A percentile compares a stretch with the other conserved stretches of the same genome.
Evolutionary conservation across 345 rosid genomes (phyloP).

Genomic region (Aethionema arabicum): DNA sequence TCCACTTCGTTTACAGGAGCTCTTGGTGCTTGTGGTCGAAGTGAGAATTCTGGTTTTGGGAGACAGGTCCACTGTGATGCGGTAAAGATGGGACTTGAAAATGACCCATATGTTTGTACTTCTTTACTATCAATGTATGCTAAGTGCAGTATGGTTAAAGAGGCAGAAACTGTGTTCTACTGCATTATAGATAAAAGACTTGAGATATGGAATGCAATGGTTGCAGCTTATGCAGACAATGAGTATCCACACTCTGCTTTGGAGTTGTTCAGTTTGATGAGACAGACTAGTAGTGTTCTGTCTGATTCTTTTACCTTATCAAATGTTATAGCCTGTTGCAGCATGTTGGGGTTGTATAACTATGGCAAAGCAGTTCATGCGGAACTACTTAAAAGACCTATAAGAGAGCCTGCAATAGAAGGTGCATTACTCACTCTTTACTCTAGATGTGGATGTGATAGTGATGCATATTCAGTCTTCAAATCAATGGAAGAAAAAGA

Average conservation of each 20-base stretch:
- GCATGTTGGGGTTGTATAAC: slow-evolving; percentile 41
- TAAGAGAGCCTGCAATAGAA: slow-evolving; percentile 39
- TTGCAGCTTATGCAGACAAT: slow-evolving; percentile 60
- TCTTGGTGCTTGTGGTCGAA: slow-evolving; percentile 54
- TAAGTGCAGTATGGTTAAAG: slow-evolving; percentile 51
- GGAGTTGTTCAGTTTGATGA: slow-evolving; percentile 50
- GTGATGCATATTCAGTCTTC: slow-evolving; percentile 53
- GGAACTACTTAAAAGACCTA: slow-evolving; percentile 54
- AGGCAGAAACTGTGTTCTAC: slow-evolving; percentile 54
- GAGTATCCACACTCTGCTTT: slow-evolving; percentile 44
- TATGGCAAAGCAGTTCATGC: slow-evolving; percentile 68
- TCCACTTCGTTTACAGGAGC: slow-evolving; percentile 53
- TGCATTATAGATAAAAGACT: slow-evolving; percentile 43
- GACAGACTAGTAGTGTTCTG: slow-evolving; percentile 28
- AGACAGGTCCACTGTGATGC: slow-evolving; percentile 64
- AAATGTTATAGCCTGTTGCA: slow-evolving; percentile 54
- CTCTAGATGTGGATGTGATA: slow-evolving; percentile 46
- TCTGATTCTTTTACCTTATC: slow-evolving; percentile 63
- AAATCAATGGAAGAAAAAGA: slow-evolving; percentile 51
- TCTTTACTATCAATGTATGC: slow-evolving; percentile 73
- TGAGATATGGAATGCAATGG: slow-evolving; percentile 74
- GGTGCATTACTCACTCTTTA: slow-evolving; percentile 63
- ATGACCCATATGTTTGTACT: slow-evolving; percentile 56
- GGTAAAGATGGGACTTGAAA: slow-evolving; percentile 58
- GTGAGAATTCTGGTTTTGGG: slow-evolving; percentile 52